These are phyloP conservation scores for Saccharomycopsis sp. DNA, from an alignment of 805 yeast species.

Conservation along the genomic window DNA sequence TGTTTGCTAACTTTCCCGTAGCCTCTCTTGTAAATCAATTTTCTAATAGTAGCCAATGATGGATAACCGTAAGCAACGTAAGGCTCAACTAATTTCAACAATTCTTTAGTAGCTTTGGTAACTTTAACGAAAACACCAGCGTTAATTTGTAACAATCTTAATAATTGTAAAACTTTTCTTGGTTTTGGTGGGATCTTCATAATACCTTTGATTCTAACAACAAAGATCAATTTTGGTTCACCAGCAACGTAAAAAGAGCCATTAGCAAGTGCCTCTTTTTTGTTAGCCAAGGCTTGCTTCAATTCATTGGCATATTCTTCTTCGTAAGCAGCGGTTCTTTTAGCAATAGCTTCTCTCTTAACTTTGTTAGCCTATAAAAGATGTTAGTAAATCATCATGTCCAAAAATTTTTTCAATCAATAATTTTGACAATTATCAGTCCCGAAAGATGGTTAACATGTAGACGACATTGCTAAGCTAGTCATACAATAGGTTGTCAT, in stretches of 20 bases:
- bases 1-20: conserved; percentile 95
- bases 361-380: conserved; percentile 39
- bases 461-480: conserved; percentile 21
- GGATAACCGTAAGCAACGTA: conserved; percentile 98
- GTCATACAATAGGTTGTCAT: conserved; percentile 19
- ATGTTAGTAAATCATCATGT: conserved; percentile 3
- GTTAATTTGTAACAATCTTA: conserved; percentile 90
- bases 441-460: conserved; percentile 22
- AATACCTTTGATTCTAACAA: conserved; percentile 98
- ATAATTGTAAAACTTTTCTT: conserved; percentile 94
- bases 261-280: conserved; percentile 89
- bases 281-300: conserved; percentile 78
- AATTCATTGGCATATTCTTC: conserved; percentile 91
- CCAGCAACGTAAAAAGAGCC: conserved; percentile 94
- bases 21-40: conserved; percentile 96
- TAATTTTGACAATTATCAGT: conserved; percentile 23
- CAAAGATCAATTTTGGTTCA: conserved; percentile 90
- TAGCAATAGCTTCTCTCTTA: conserved; percentile 67
- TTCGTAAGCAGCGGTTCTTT: conserved; percentile 95
- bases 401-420: background rate
- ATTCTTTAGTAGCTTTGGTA: conserved; percentile 92
- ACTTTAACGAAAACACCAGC: conserved; percentile 92
- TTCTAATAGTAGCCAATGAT: conserved; percentile 83
- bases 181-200: conserved; percentile 98
- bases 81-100: conserved; percentile 91